Evolutionary conservation across 23 red algal genomes (phyloP), one percentile per base, ranked within the genome.

Genomic region (Gracilaria gracilis): DNA sequence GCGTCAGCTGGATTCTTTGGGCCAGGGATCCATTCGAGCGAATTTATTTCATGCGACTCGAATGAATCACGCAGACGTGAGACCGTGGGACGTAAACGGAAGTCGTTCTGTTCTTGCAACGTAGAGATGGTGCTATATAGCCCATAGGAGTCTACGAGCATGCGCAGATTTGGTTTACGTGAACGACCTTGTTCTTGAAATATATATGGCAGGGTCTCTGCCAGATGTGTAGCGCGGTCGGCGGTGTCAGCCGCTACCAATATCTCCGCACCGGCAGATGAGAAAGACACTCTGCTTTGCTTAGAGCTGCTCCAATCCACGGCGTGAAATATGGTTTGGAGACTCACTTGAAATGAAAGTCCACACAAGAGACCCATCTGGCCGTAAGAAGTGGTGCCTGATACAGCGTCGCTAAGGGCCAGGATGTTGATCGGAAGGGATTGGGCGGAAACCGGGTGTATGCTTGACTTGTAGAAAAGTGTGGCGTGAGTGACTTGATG

Each of bases 301-400:
- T 55, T 46, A 11, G 24, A 62, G 25, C 57, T 67, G 81, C 40
- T 25, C 83, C 83, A 86, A 57, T 72, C 64, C 5, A 70, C 29
- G 5, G 31, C 7, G 46, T 86, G 65, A 29, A 16, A 86, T 31
- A 36, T 0, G 17, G 14, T 4, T 9, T 32, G 21, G 6, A 20
- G 39, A 7, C 38, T 40, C 3, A 4, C 38, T 67, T 14, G 14
- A 40, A 35, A 67, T 1, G 39, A 35, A 0, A 83, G 48, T 25
- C 0, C 24, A 14, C 40, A 69, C 57, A 86, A 33, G 15, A 70
- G 25, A 34, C 65, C 65, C 9, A 65, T 86, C 39, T 86, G 83
- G 35, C 65, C 83, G 9, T 86, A 50, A 0, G 12, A 86, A 74
- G 16, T 51, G 27, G 38, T 73, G 23, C 83, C 29, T 12, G 35